These are phyloP conservation scores for Oemleria cerasiformis DNA, from an alignment of 306 rosid genomes.

Conservation along the genomic window DNA sequence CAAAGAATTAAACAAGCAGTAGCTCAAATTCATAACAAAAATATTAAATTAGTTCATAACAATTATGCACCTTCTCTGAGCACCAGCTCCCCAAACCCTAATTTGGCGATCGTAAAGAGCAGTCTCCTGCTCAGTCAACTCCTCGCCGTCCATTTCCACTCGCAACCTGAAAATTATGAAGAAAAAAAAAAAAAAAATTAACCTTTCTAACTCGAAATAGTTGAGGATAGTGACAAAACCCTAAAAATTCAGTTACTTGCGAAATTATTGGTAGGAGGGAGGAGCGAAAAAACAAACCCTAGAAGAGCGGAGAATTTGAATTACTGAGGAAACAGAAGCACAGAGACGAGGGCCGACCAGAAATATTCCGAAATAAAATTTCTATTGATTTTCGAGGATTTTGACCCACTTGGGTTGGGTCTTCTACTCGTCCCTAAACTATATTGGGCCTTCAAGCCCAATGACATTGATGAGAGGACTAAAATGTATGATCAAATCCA, in stretches of 20 bases:
- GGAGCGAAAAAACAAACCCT: background rate
- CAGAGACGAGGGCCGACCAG: background rate
- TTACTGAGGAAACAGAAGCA: background rate
- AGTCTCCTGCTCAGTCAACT: constrained; percentile 94
- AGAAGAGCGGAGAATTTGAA: background rate
- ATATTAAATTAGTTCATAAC: background rate
- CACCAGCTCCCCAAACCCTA: constrained; percentile 99
- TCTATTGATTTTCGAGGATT: constrained; percentile 1
- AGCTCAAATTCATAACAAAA: background rate
- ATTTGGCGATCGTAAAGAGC: constrained; percentile 95
- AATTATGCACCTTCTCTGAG: constrained; percentile 72
- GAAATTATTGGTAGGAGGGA: background rate
- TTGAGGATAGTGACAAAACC: background rate
- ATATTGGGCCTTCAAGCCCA: background rate
- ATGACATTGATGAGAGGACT: no score
- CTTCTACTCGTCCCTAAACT: background rate
- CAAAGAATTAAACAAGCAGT: constrained; percentile 1
- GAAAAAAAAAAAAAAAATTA: background rate
- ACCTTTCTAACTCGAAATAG: background rate
- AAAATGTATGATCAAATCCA: no score
- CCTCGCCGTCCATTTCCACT: constrained; percentile 77
- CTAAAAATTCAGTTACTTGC: background rate
- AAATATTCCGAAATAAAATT: background rate
- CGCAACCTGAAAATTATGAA: constrained; percentile 33
- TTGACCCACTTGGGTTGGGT: background rate